Evolutionary conservation across 139 green algal genomes (phyloP).

Genomic region (Chlamydomonas sphaeroides): DNA sequence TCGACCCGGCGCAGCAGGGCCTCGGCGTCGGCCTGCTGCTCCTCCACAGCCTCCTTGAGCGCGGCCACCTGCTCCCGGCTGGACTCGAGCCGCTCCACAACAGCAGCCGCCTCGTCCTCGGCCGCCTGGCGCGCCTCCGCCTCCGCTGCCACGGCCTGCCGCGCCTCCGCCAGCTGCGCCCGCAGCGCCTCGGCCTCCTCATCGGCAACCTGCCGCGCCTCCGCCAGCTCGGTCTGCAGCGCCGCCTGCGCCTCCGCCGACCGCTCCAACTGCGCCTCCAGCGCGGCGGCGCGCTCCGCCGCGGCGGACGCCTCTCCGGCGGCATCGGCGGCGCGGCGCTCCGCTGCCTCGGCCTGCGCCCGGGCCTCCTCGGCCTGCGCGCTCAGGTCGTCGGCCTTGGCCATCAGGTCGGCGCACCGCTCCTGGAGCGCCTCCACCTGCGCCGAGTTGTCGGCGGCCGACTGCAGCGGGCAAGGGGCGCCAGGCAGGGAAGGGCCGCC

Average conservation of each 20-base stretch:
- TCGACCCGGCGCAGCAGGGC: not conserved
- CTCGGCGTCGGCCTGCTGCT: not conserved
- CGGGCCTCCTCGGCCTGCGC: not conserved
- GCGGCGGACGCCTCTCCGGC: not conserved
- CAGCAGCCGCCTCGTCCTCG: not conserved
- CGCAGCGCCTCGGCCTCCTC: not conserved
- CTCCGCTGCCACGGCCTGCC: not conserved
- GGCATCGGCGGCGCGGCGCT: not conserved
- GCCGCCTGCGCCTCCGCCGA: not conserved
- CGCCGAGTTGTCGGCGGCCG: not conserved
- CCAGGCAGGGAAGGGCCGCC: too few relatives aligned
- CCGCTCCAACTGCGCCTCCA: not conserved
- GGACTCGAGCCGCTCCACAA: conserved; percentile 6
- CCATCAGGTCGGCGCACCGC: conserved; percentile 25
- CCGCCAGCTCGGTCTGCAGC: not conserved
- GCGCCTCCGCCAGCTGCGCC: not conserved
- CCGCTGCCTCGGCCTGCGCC: not conserved
- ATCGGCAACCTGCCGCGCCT: not conserved
- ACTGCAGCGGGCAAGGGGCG: not conserved
- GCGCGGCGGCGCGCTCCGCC: not conserved
- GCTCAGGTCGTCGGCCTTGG: not conserved
- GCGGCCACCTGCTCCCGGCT: conserved; percentile 24
- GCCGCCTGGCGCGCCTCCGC: not conserved
- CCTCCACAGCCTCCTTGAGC: conserved; percentile 22
- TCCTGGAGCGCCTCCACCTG: conserved; percentile 30